Evolutionary conservation across 139 green algal genomes (phyloP).

Genomic region (Gonium pectorale): DNA sequence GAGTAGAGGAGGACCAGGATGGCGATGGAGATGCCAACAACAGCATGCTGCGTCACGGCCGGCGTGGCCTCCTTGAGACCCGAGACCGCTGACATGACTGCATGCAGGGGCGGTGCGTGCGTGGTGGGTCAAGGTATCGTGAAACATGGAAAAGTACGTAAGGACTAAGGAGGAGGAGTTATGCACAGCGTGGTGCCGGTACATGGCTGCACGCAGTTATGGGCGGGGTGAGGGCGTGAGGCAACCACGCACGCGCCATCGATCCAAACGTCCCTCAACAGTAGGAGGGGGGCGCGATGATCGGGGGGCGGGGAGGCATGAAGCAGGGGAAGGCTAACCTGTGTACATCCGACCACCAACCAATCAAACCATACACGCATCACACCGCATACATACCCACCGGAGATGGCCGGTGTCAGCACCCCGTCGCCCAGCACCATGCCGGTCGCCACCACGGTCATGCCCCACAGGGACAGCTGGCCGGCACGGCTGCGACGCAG

Average conservation of each 20-base stretch:
- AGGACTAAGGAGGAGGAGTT: no score
- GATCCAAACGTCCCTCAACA: no score
- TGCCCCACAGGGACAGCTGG: not conserved
- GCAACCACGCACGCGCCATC: no score
- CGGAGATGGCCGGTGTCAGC: constrained; percentile 63
- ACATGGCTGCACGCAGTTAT: not conserved
- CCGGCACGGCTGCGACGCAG: no score
- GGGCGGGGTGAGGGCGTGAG: no score
- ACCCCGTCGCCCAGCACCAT: constrained; percentile 66
- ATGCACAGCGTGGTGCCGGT: no score
- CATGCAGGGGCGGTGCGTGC: not conserved
- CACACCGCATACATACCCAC: no score
- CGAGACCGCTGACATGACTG: constrained; percentile 38
- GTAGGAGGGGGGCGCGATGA: no score
- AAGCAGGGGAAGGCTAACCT: not conserved
- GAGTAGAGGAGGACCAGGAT: constrained; percentile 63
- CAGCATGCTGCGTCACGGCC: not conserved
- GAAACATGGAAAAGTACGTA: not conserved
- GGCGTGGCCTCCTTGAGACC: constrained; percentile 23
- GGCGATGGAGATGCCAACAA: constrained; percentile 24
- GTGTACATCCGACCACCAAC: not conserved
- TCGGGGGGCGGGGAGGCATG: not conserved
- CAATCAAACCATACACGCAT: no score
- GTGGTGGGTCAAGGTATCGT: no score
- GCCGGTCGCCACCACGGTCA: constrained; percentile 29